A percentile compares a stretch with the other conserved stretches of the same genome.
Conservation (phyloP, 2,329 filamentous ascomycete species). For the Acephala macrosclerotiorum region DNA sequence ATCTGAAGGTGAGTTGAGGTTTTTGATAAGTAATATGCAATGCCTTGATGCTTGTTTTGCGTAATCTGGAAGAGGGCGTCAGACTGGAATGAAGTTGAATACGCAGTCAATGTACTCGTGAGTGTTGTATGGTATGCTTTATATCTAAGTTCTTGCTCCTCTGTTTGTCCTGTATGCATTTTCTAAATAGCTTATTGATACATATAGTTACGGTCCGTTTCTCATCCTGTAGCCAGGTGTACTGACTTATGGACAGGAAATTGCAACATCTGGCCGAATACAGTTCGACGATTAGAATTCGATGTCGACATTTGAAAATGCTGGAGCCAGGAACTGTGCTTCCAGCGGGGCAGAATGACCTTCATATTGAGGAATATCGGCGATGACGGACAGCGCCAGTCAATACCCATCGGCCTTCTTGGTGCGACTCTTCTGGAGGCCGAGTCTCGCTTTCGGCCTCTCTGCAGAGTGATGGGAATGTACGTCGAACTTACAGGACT, state of each 20-base stretch:
- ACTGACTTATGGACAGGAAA: neutral
- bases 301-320: neutral
- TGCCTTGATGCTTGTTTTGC: neutral
- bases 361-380: neutral
- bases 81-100: neutral
- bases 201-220: neutral
- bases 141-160: no score
- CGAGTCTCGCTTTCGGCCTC: no score
- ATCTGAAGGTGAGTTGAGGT: slow-evolving; percentile 13
- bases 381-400: neutral
- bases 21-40: neutral
- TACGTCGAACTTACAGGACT: no score
- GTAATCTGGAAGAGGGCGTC: neutral
- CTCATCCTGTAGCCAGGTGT: neutral
- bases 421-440: no score
- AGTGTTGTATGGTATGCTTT: no score
- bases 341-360: neutral
- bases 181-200: neutral
- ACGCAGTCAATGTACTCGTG: no score
- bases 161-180: neutral
- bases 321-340: neutral
- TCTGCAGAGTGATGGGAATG: no score
- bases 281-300: neutral
- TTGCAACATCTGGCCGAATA: neutral
- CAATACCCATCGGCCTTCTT: neutral